phyloP scores from a whole-genome alignment of 23 red algal species.

The Pyropia yezoensis region DNA sequence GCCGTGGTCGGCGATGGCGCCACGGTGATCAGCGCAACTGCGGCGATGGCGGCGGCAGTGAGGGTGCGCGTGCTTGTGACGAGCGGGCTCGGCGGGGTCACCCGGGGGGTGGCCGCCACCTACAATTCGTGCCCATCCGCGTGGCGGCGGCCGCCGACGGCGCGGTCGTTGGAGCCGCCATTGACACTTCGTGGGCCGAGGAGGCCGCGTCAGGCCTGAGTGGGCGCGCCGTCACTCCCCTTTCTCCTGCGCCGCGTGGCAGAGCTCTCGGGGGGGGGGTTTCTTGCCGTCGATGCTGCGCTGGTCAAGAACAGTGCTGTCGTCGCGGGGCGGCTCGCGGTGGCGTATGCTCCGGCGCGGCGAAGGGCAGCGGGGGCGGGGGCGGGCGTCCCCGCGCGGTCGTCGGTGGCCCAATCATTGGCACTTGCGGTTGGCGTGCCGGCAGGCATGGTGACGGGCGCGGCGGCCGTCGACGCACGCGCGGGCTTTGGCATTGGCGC shows the following conservation, averaged over 20 bases:
- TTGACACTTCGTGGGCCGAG: constrained; percentile 38
- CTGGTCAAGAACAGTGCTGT: constrained; percentile 63
- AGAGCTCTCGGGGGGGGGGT: constrained; percentile 38
- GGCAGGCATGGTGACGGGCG: too few species aligned
- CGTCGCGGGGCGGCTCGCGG: constrained; percentile 56
- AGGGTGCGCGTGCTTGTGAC: constrained; percentile 74
- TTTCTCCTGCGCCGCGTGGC: constrained; percentile 66
- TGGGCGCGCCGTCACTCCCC: constrained; percentile 45
- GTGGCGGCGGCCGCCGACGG: constrained; percentile 22
- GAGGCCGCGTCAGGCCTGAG: background rate
- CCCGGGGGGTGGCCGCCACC: constrained; percentile 26
- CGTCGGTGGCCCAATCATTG: too few species aligned
- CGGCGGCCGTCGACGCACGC: too few species aligned
- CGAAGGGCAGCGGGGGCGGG: background rate
- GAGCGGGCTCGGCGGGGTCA: constrained; percentile 86
- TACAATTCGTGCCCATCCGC: constrained; percentile 76
- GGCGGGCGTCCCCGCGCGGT: too few species aligned
- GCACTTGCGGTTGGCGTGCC: too few species aligned
- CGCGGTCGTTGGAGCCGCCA: constrained; percentile 13
- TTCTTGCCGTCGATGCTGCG: constrained; percentile 43
- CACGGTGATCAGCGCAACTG: constrained; percentile 58
- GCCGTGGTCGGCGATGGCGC: constrained; percentile 30
- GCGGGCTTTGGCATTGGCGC: too few species aligned
- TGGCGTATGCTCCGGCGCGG: background rate
- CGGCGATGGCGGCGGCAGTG: constrained; percentile 43